Percentiles rank a stretch among this genome's conserved stretches.
Conservation (phyloP, 495 filamentous ascomycete genomes). For the Penicillium desertorum region DNA sequence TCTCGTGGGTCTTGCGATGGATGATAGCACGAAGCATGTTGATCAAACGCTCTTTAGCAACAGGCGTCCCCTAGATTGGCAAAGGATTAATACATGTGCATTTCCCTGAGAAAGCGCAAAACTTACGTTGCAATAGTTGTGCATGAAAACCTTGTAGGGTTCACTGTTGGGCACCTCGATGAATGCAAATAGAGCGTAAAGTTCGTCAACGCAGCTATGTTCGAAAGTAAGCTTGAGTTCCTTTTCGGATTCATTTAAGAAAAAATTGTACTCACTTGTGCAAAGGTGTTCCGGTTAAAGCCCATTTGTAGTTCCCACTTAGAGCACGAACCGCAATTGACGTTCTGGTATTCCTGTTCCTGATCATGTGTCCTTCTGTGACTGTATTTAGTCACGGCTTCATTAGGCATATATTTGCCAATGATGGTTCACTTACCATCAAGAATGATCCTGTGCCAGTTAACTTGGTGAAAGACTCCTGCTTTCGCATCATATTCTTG, state of each 20-base stretch:
- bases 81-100: neutral
- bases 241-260: neutral
- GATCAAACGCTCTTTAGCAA: neutral
- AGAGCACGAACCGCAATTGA: neutral
- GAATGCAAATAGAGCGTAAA: neutral
- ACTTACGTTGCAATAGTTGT: neutral
- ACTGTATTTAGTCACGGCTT: neutral
- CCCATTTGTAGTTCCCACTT: neutral
- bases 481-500: neutral
- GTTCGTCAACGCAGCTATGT: neutral
- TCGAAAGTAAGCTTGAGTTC: neutral
- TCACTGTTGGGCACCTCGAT: neutral
- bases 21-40: constrained; percentile 1
- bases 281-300: neutral
- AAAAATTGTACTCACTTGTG: neutral
- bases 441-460: neutral
- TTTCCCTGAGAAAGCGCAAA: neutral
- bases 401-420: neutral
- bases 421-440: neutral
- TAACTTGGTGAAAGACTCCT: neutral
- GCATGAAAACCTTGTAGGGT: neutral
- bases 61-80: neutral
- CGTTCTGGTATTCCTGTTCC: neutral
- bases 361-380: neutral
- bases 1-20: constrained; percentile 2